phyloP scores from a whole-genome alignment of 495 filamentous ascomycete species.

The Penicillium waksmanii region DNA sequence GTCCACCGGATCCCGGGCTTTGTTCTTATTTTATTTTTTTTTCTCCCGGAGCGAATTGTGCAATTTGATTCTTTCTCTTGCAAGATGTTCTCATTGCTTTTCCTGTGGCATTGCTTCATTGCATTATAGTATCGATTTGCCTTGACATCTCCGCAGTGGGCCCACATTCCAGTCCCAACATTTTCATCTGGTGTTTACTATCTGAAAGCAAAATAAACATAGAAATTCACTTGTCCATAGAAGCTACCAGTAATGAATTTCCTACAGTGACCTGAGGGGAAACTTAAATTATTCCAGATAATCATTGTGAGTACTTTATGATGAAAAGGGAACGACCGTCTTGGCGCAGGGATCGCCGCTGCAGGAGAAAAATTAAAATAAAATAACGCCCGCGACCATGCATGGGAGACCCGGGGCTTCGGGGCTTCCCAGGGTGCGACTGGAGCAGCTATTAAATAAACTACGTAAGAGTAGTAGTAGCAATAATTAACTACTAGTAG shows the following conservation, averaged over 20 bases:
- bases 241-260: background rate
- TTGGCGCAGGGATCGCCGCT: conserved; percentile 28
- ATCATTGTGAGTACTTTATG: background rate
- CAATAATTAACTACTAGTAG: too few species aligned
- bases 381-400: background rate
- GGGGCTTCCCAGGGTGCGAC: background rate
- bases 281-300: background rate
- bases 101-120: background rate
- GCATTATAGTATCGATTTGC: conserved; percentile 3
- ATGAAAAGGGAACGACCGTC: conserved; percentile 19
- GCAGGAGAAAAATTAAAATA: conserved; percentile 14
- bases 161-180: conserved; percentile 27
- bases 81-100: background rate
- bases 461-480: too few species aligned
- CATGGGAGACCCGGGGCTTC: background rate
- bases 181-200: conserved; percentile 19
- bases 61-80: background rate
- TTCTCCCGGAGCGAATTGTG: background rate
- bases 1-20: background rate
- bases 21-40: background rate
- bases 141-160: conserved; percentile 3
- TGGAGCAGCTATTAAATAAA: too few species aligned
- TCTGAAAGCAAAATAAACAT: conserved; percentile 18
- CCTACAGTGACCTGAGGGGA: background rate
- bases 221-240: conserved; percentile 6